Base-by-base conservation (phyloP, 306 rosid genomes). In the Chamaecrista fasciculata region DNA sequence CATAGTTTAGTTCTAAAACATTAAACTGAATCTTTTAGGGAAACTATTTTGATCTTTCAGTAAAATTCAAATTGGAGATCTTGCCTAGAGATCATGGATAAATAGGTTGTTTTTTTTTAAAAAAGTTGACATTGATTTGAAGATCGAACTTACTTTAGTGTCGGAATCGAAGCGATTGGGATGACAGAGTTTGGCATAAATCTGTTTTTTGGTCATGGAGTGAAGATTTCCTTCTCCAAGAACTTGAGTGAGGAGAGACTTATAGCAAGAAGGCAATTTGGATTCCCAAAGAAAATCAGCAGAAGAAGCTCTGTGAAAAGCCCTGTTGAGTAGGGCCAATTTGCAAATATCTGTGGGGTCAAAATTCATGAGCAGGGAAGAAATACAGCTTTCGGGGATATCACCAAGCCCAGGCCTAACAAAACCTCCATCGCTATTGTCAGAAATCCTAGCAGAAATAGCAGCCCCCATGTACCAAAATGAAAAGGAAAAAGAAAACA, bases 231-330 rank as follows among this genome's bases (percentile, higher is more conserved):
- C 64, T 14, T 40, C 70, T 15, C 63, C 73, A 61, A 81, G 62
- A 31, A 83, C 36, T 60, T 79, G 81, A 0, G 60, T 62, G 26
- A 77, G 19, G 24, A 93, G 87, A 56, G 73, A 83, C 60, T 70
- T 78, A 36, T 83, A 88, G 62, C 53, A 71, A 7, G 69, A 61
- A 2, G 98, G 96, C 34, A 93, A 77, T 78, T 85, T 90, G 33
- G 96, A 83, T 26, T 88, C 89, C 98, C 96, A 93, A 0, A 88
- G 47, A 74, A 80, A 90, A 66, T 93, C 94, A 26, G 89, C 84
- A 4, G 71, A 82, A 26, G 98, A 88, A 73, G 98, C 91, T 37
- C 85, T 59, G 10, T 64, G 85, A 37, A 90, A 90, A 66, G 84
- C 25, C 11, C 59, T 73, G 76, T 78, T 93, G 11, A 93, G 69